phyloP scores from a whole-genome alignment of 257 asterid genomes.

The Lycium barbarum region DNA sequence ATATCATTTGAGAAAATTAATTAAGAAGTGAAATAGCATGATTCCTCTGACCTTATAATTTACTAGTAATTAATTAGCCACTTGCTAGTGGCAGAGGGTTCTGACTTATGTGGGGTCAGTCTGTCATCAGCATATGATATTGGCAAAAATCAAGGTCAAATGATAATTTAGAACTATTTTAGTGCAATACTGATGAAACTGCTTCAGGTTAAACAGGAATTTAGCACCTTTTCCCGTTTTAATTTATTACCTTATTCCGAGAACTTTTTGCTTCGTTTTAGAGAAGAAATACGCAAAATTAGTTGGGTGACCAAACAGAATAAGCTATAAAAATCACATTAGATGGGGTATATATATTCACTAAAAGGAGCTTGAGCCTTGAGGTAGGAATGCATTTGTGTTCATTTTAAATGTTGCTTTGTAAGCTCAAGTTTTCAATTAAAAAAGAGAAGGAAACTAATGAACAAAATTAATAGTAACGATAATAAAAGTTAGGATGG shows the following conservation, averaged over 20 bases:
- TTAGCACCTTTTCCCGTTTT: not conserved
- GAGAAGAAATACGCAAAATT: no score
- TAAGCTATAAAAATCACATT: not conserved
- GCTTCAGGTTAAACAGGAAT: not conserved
- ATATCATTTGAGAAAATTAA: not conserved
- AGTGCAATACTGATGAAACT: not conserved
- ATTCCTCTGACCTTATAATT: slow-evolving; percentile 11
- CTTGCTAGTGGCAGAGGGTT: slow-evolving; percentile 13
- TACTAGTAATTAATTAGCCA: not conserved
- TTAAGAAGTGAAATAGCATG: not conserved
- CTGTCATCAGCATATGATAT: not conserved
- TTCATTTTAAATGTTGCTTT: not conserved
- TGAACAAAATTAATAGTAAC: no score
- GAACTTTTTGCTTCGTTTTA: no score
- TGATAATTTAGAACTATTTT: not conserved
- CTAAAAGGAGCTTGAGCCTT: not conserved
- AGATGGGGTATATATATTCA: no score
- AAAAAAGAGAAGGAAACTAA: not conserved
- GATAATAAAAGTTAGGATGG: no score
- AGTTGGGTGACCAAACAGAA: not conserved
- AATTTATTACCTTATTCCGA: not conserved
- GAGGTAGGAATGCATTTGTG: not conserved
- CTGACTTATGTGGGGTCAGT: not conserved
- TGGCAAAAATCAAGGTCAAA: not conserved
- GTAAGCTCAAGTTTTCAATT: not conserved